A percentile compares a stretch with the other conserved stretches of the same genome.
phyloP scores from a whole-genome alignment of 2,329 filamentous ascomycete genomes.

The Colletotrichum sp. region DNA sequence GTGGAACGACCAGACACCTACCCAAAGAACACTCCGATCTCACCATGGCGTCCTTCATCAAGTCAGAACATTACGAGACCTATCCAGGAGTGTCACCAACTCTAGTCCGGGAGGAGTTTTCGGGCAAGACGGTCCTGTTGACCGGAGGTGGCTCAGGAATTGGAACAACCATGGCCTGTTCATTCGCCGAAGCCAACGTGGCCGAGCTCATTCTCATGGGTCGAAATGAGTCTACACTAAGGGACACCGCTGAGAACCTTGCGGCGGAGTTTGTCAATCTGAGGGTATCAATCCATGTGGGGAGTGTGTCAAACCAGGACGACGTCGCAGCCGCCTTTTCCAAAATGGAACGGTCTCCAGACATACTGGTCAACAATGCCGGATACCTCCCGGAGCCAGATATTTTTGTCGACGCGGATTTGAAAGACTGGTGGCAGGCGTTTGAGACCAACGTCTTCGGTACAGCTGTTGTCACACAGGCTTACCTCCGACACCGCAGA shows the following conservation, averaged over 20 bases:
- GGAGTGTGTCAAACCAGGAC: not conserved
- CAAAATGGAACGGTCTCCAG: not conserved
- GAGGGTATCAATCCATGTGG: not conserved
- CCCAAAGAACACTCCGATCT: not conserved
- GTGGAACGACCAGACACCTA: not conserved
- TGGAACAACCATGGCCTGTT: slow-evolving; percentile 67
- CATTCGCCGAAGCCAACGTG: slow-evolving; percentile 51
- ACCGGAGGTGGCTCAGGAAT: slow-evolving; percentile 71
- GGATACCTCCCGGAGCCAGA: not conserved
- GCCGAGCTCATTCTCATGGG: slow-evolving; percentile 41
- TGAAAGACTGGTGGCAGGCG: slow-evolving; percentile 1
- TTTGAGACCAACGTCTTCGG: slow-evolving; percentile 6
- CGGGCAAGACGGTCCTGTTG: slow-evolving; percentile 61
- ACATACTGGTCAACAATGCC: not conserved
- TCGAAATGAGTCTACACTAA: slow-evolving; percentile 34
- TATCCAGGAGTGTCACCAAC: not conserved
- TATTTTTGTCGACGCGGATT: not conserved
- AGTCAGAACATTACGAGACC: not conserved
- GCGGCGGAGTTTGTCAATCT: not conserved
- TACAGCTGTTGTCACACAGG: not conserved
- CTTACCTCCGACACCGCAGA: not conserved
- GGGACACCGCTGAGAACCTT: not conserved
- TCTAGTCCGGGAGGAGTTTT: not conserved
- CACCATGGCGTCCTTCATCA: not conserved
- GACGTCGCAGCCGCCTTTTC: not conserved